Evolutionary conservation across 2,329 filamentous ascomycete genomes (phyloP).

Genomic region (Paraphaeosphaeria minitans): DNA sequence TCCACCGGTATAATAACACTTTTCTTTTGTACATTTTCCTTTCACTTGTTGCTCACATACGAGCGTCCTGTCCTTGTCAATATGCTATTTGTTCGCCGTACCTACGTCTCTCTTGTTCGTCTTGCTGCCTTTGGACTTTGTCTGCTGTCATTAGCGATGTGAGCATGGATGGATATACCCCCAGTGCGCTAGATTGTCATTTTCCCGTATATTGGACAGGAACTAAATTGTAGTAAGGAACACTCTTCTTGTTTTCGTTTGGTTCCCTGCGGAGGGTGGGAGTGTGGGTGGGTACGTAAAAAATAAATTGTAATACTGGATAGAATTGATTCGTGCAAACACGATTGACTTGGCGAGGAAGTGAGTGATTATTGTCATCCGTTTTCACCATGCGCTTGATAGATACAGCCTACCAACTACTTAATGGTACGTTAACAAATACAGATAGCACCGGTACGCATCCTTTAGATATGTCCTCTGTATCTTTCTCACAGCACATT

Average conservation of each 20-base stretch:
- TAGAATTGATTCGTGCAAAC: too few species aligned
- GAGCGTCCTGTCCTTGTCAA: slow-evolving; percentile 7
- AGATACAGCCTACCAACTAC: background rate
- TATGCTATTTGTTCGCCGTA: background rate
- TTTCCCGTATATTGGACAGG: background rate
- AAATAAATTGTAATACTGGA: slow-evolving; percentile 7
- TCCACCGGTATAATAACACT: slow-evolving; percentile 3
- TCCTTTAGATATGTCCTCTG: too few species aligned
- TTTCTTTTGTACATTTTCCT: slow-evolving; percentile 13
- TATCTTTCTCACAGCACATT: too few species aligned
- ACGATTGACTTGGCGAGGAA: too few species aligned
- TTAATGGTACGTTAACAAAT: background rate
- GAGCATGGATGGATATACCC: slow-evolving; percentile 35
- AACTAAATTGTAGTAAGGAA: slow-evolving; percentile 11
- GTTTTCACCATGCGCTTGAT: too few species aligned
- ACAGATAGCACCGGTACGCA: too few species aligned
- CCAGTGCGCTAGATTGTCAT: slow-evolving; percentile 21
- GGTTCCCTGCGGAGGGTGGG: background rate
- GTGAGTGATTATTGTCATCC: too few species aligned
- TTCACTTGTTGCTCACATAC: slow-evolving; percentile 4
- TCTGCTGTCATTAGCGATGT: slow-evolving; percentile 20
- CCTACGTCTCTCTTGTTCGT: background rate
- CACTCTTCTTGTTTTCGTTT: slow-evolving; percentile 1
- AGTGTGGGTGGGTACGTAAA: background rate
- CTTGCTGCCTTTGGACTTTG: slow-evolving; percentile 11